Percentiles rank a stretch among this genome's conserved stretches.
Evolutionary conservation across 176 grass and related monocot species (phyloP).

Genomic region (Eragrostis curvula): DNA sequence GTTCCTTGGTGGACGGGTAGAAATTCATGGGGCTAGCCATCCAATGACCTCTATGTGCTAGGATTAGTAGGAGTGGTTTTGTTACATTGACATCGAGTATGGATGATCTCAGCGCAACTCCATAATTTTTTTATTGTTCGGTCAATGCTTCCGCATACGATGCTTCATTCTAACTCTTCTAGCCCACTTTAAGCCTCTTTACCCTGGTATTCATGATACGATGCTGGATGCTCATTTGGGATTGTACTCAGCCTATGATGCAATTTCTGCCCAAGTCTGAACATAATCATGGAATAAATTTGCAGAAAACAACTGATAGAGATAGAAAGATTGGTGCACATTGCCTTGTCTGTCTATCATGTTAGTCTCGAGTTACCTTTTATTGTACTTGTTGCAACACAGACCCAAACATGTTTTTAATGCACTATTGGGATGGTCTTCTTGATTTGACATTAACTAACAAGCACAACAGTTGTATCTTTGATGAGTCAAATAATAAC

Average conservation of each 20-base stretch:
- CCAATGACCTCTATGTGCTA: neutral
- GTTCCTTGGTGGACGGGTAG: neutral
- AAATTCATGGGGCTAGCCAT: neutral
- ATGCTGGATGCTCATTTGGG: neutral
- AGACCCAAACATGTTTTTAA: constrained; percentile 10
- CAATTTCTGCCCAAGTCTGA: constrained; percentile 5
- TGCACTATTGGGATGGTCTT: neutral
- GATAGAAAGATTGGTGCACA: neutral
- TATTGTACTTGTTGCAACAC: constrained; percentile 17
- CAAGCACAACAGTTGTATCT: neutral
- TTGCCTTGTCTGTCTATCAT: neutral
- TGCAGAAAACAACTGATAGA: neutral
- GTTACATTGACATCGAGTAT: neutral
- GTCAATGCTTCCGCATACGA: neutral
- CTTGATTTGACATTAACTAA: constrained; percentile 25
- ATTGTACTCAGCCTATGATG: neutral
- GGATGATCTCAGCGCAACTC: neutral
- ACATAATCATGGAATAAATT: constrained; percentile 19
- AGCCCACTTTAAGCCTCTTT: constrained; percentile 22
- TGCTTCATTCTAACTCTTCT: neutral
- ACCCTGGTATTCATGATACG: neutral
- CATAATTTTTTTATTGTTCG: neutral
- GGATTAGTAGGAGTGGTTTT: neutral
- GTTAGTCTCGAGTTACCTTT: constrained; percentile 7
- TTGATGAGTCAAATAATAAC: constrained; percentile 19